Percentiles rank a stretch among this genome's conserved stretches.
Evolutionary conservation across 169 alveolate genomes (phyloP).

Genomic region (Plasmodium malariae): DNA sequence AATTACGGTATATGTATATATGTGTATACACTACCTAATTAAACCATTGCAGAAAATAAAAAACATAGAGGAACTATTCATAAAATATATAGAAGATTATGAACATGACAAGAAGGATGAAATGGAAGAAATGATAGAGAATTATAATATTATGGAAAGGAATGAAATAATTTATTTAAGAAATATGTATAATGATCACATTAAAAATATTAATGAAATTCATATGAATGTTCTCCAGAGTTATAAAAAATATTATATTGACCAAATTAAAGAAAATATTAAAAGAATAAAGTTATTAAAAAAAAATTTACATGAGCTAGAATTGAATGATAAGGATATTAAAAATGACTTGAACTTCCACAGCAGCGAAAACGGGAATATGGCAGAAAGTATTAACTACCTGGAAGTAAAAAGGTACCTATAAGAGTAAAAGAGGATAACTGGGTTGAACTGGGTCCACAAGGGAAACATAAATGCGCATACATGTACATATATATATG

Average conservation of each 20-base stretch:
- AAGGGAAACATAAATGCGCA: too few relatives aligned
- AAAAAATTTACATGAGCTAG: slow-evolving; percentile 48
- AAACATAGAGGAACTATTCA: slow-evolving; percentile 38
- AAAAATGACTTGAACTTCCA: slow-evolving; percentile 17
- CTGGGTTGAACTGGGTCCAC: too few relatives aligned
- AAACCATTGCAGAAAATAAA: slow-evolving; percentile 30
- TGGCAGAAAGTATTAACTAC: slow-evolving; percentile 19
- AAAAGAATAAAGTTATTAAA: slow-evolving; percentile 46
- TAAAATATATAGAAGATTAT: slow-evolving; percentile 27
- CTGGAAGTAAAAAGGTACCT: slow-evolving; percentile 52
- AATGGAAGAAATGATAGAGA: slow-evolving; percentile 57
- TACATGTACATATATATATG: background rate
- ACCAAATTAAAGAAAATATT: slow-evolving; percentile 43
- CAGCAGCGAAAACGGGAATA: slow-evolving; percentile 11
- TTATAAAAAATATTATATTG: slow-evolving; percentile 57
- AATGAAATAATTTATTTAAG: slow-evolving; percentile 55
- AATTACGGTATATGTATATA: background rate
- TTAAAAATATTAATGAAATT: slow-evolving; percentile 50
- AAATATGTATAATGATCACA: slow-evolving; percentile 61
- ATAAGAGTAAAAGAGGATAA: background rate
- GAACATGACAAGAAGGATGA: slow-evolving; percentile 56
- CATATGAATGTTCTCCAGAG: slow-evolving; percentile 18
- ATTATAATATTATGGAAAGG: slow-evolving; percentile 44
- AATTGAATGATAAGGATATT: slow-evolving; percentile 25
- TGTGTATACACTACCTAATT: background rate